Evolutionary conservation across 1,284 basidiomycete species (phyloP).

Genomic region (Hypsizygus ulmarius): DNA sequence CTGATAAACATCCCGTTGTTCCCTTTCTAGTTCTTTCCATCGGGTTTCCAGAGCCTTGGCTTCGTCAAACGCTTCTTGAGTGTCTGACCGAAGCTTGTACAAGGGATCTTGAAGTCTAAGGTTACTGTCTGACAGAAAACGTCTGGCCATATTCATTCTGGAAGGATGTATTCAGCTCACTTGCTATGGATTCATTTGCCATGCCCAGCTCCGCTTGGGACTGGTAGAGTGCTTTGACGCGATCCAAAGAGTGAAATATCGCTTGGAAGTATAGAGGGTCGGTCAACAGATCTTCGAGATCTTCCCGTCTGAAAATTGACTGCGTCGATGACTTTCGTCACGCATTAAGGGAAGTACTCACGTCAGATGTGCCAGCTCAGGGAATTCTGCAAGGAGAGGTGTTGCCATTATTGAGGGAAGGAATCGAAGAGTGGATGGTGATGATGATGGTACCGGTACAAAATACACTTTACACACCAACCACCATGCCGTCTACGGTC

Average conservation of each 20-base stretch:
- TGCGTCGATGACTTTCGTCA: conserved; percentile 2
- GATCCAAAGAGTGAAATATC: conserved; percentile 73
- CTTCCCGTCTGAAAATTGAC: conserved; percentile 58
- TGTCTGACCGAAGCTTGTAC: conserved; percentile 72
- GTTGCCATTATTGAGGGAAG: conserved; percentile 35
- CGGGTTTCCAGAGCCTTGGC: conserved; percentile 76
- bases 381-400: conserved; percentile 61
- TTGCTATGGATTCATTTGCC: conserved; percentile 82
- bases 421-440: conserved; percentile 10
- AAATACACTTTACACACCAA: conserved; percentile 3
- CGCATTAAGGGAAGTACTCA: conserved; percentile 26
- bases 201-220: conserved; percentile 74
- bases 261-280: conserved; percentile 87
- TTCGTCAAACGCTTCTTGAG: conserved; percentile 81
- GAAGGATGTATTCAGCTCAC: conserved; percentile 42
- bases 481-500: conserved; percentile 48
- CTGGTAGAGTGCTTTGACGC: conserved; percentile 71
- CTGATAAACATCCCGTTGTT: conserved; percentile 85
- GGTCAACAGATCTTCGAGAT: conserved; percentile 82
- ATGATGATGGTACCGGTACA: conserved; percentile 17
- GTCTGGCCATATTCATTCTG: conserved; percentile 2
- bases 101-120: conserved; percentile 71
- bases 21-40: conserved; percentile 83
- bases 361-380: conserved; percentile 70
- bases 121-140: conserved; percentile 57